Evolutionary conservation across 176 grass and related monocot species (phyloP).

Genomic region (Phragmites australis): DNA sequence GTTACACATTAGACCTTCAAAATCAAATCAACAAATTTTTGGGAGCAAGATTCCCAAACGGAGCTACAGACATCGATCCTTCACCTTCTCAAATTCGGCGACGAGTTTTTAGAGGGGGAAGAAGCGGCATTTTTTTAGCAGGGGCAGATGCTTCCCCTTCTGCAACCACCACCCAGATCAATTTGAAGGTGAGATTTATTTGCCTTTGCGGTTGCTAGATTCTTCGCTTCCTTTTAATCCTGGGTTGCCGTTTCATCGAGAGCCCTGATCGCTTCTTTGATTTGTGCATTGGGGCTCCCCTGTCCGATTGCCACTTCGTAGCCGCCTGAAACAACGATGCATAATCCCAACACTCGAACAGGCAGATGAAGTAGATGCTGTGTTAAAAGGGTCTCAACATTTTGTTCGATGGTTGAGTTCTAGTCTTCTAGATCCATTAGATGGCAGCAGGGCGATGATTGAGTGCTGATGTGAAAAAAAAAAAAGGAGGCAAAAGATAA

Average conservation of each 20-base stretch:
- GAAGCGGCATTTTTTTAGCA: not conserved
- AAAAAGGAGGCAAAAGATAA: not conserved
- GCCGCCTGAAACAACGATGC: not conserved
- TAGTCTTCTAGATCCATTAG: constrained; percentile 15
- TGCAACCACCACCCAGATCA: not conserved
- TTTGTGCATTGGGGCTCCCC: not conserved
- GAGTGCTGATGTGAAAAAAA: not conserved
- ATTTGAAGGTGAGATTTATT: constrained; percentile 14
- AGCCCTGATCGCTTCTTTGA: not conserved
- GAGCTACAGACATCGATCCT: not conserved
- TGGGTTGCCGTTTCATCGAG: not conserved
- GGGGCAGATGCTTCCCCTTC: constrained; percentile 1
- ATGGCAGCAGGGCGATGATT: not conserved
- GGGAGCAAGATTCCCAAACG: not conserved
- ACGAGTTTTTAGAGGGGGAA: not conserved
- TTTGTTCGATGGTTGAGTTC: not conserved
- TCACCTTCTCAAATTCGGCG: not conserved
- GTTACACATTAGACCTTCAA: not conserved
- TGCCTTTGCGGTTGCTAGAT: not conserved
- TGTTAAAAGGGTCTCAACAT: not conserved
- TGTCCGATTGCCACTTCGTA: not conserved
- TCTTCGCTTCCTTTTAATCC: not conserved
- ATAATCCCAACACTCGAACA: not conserved
- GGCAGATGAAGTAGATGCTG: not conserved
- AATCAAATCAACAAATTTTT: not conserved